Evolutionary conservation across 495 filamentous ascomycete species (phyloP), one percentile per base, ranked within the genome.

Genomic region (Aspergillus bertholletiae): DNA sequence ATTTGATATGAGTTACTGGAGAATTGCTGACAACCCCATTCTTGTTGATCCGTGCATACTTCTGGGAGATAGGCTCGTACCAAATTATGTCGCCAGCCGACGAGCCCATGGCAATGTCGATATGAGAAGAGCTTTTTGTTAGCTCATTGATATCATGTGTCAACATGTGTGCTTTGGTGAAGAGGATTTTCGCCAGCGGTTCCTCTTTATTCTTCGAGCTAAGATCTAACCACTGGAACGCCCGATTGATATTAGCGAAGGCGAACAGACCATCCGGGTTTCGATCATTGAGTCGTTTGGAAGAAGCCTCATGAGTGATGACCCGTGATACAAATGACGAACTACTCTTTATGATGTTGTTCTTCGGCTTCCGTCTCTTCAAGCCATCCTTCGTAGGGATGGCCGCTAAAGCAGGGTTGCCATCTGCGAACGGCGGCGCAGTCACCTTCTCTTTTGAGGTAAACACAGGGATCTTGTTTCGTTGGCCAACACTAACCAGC

Each of bases 31-130:
- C 92, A 49, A 87, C 80, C 8, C 92, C 92, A 69, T 97, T 97
- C 71, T 98, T 98, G 71, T 98, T 98, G 55, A 98, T 80, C 5
- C 95, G 86, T 2, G 88, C 88, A 67, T 98, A 98, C 65, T 96
- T 94, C 62, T 96, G 92, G 18, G 91, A 92, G 63, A 96, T 90
- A 12, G 94, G 92, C 72, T 98, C 94, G 75, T 93, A 98, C 95
- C 95, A 98, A 45, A 98, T 92, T 46, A 97, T 94, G 64, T 98
- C 94, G 22, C 90, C 91, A 0, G 90, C 92, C 2, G 92, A 96
- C 54, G 96, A 97, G 6, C 94, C 94, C 85, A 97, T 90, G 53
- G 96, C 84, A 22, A 97, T 77, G 64, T 98, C 94, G 49, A 97
- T 76, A 66, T 97, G 93, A 17, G 76, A 82, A 9, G 80, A 52